A percentile compares a stretch with the other conserved stretches of the same genome.
Conservation (phyloP, 352 stramenopile species). For the Pythium dissotocum region DNA sequence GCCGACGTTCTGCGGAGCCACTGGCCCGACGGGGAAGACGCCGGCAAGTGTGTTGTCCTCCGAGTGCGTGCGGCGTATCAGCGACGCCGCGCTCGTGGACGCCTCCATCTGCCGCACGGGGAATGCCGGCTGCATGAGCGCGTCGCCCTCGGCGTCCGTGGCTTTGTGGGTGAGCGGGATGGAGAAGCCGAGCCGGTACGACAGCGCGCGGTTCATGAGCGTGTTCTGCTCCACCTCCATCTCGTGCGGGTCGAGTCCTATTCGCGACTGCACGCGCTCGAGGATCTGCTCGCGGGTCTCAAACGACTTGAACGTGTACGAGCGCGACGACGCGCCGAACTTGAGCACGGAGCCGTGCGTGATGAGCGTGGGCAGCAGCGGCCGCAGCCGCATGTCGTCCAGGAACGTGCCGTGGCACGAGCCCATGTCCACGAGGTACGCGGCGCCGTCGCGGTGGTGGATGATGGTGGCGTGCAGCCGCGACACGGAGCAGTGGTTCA, state of each 20-base stretch:
- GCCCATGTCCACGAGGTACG: conserved; percentile 76
- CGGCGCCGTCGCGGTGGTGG: conserved; percentile 71
- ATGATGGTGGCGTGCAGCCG: conserved; percentile 72
- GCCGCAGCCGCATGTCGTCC: conserved; percentile 55
- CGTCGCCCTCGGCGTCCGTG: conserved; percentile 30
- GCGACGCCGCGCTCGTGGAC: neutral
- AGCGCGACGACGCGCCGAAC: conserved; percentile 78
- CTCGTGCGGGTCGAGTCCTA: conserved; percentile 59
- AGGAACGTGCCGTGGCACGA: conserved; percentile 82
- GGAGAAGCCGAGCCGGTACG: conserved; percentile 74
- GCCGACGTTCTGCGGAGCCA: neutral
- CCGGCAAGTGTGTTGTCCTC: conserved; percentile 22
- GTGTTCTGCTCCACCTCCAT: conserved; percentile 76
- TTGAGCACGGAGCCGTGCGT: conserved; percentile 61
- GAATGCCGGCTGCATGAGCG: conserved; percentile 37
- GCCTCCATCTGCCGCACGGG: conserved; percentile 26
- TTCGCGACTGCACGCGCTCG: conserved; percentile 49
- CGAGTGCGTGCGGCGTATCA: conserved; percentile 25
- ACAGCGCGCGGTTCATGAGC: conserved; percentile 76
- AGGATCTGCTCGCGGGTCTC: conserved; percentile 76
- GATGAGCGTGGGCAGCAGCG: conserved; percentile 72
- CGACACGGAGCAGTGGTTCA: conserved; percentile 85
- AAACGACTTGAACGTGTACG: conserved; percentile 84
- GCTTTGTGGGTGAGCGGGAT: conserved; percentile 39
- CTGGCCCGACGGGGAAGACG: conserved; percentile 2